Conservation (phyloP, 2,329 filamentous ascomycete species). For the Epichloe aotearoae region DNA sequence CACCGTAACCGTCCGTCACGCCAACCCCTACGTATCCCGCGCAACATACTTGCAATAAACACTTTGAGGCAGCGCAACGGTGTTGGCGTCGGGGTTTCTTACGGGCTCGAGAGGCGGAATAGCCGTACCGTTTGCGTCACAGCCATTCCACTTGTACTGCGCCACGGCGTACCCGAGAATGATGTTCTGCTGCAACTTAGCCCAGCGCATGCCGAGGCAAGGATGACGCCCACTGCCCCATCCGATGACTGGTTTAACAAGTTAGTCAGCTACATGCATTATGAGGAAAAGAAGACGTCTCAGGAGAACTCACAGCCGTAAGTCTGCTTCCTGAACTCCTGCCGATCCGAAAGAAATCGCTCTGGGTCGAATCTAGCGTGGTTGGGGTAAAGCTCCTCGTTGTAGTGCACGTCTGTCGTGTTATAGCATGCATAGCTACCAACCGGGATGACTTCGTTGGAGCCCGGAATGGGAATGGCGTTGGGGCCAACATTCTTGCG, state of each 20-base stretch:
- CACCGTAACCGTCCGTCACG: no score
- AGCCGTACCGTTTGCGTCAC: not conserved
- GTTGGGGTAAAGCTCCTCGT: slow-evolving; percentile 11
- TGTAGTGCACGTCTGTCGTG: slow-evolving; percentile 12
- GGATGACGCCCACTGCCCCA: slow-evolving; percentile 9
- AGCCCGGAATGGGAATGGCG: not conserved
- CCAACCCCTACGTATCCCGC: no score
- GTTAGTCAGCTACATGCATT: no score
- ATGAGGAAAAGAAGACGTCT: not conserved
- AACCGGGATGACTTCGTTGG: slow-evolving; percentile 12
- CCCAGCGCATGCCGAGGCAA: slow-evolving; percentile 8
- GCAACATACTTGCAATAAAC: no score
- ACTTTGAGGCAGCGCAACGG: no score
- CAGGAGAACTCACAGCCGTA: slow-evolving; percentile 4
- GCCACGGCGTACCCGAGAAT: slow-evolving; percentile 6
- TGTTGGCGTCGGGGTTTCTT: no score
- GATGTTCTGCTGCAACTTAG: slow-evolving; percentile 9
- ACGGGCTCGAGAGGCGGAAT: not conserved
- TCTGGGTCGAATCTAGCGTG: slow-evolving; percentile 9
- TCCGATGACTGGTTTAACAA: slow-evolving; percentile 3
- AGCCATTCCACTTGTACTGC: slow-evolving; percentile 6
- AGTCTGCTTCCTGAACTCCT: not conserved
- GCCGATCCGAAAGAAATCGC: slow-evolving; percentile 7
- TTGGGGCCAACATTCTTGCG: not conserved
- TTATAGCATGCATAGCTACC: slow-evolving; percentile 12